Base-by-base conservation (phyloP, 495 filamentous ascomycete genomes). In the Penicillium longicatenatum region DNA sequence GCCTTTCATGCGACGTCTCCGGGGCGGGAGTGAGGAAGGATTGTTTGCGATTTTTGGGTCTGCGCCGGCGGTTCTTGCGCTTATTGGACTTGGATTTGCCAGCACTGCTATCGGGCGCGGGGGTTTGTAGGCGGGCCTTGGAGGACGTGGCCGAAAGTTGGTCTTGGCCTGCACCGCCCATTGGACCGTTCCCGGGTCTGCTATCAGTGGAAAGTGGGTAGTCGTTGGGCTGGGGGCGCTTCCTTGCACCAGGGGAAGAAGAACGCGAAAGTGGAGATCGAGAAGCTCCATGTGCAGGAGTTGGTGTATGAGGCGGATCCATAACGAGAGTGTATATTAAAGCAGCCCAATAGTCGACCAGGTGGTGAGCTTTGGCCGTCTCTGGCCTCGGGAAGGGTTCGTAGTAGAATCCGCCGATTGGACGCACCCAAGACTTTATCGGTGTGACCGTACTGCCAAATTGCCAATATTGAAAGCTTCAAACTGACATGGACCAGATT, bases 11-110 rank as follows among this genome's bases (percentile, higher is more conserved):
- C 21, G 71, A 52, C 12, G 67, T 70, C 30, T 76, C 70, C 26
- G 60, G 24, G 17, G 46, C 56, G 17, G 62, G 57, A 9, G 59
- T 58, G 29, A 79, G 60, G 37, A 79, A 77, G 0, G 76, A 77
- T 41, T 68, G 64, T 16, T 74, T 67, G 24, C 76, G 72, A 63
- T 76, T 75, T 57, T 71, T 72, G 37, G 70, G 74, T 54, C 72
- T 75, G 50, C 71, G 69, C 61, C 75, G 64, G 47, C 71, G 73
- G 48, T 75, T 72, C 58, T 68, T 77, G 50, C 70, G 71, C 56
- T 72, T 76, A 19, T 68, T 49, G 22, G 68, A 56, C 56, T 74
- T 73, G 35, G 60, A 53, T 58, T 67, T 67, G 50, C 49, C 64
- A 44, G 56, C 47, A 50, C 26, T 57, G 47, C 29, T 58, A 61